These are phyloP conservation scores for Phytophthora foliorum DNA, from an alignment of 352 stramenopile genomes.

Conservation along the genomic window DNA sequence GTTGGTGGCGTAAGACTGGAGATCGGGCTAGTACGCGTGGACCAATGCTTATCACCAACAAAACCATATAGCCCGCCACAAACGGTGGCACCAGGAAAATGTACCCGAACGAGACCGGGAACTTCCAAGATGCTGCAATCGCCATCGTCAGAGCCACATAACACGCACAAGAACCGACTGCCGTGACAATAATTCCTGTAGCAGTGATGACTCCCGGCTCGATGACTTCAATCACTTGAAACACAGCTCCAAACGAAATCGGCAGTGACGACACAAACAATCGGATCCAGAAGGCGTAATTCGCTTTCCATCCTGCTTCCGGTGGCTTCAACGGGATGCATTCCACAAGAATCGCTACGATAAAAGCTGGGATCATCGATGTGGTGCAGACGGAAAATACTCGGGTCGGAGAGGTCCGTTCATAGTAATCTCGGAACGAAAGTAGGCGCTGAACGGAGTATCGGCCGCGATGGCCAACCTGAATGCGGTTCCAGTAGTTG, in stretches of 20 bases:
- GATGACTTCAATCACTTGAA: conserved; percentile 23
- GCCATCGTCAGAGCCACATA: background rate
- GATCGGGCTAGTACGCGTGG: background rate
- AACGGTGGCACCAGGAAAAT: background rate
- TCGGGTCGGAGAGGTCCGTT: conserved; percentile 2
- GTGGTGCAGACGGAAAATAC: conserved; percentile 10
- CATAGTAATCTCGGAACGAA: conserved; percentile 19
- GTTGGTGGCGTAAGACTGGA: conserved; percentile 2
- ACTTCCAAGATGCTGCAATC: background rate
- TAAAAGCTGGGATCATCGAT: conserved; percentile 15
- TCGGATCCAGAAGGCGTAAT: conserved; percentile 26
- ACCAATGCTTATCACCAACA: conserved; percentile 5
- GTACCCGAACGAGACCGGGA: background rate
- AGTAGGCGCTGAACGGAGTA: conserved; percentile 22
- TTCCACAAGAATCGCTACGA: conserved; percentile 21
- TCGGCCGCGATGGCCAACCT: conserved; percentile 17
- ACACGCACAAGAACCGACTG: background rate
- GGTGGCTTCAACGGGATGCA: conserved; percentile 33
- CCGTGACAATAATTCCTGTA: background rate
- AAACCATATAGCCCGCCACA: background rate
- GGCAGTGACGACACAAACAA: conserved; percentile 12
- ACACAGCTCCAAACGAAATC: conserved; percentile 8
- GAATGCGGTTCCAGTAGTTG: conserved; percentile 7
- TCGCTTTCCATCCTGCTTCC: conserved; percentile 20
- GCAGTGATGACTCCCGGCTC: conserved; percentile 4